phyloP scores from a whole-genome alignment of 441 rosid species.

The Flueggea neowawraea region DNA sequence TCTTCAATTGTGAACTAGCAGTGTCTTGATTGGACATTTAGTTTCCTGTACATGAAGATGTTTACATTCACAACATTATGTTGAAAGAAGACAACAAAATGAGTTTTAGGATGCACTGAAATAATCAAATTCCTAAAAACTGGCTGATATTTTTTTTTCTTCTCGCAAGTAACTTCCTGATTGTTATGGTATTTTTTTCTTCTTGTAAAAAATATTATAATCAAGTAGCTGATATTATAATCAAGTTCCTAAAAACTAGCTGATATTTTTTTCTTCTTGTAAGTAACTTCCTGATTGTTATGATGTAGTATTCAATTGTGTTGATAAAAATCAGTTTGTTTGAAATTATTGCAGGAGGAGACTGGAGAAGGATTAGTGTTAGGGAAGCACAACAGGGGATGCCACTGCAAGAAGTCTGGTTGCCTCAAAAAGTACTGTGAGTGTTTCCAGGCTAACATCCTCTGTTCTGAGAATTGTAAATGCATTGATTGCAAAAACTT shows the following conservation, averaged over 20 bases:
- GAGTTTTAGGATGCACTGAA: not conserved
- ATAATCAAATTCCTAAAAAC: not conserved
- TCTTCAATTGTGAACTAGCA: too few species aligned
- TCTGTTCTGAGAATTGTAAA: conserved; percentile 94
- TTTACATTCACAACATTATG: not conserved
- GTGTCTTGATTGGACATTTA: too few species aligned
- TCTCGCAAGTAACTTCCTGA: too few species aligned
- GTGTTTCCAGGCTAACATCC: conserved; percentile 87
- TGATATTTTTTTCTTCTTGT: too few species aligned
- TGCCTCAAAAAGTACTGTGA: conserved; percentile 98
- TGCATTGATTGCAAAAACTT: conserved; percentile 96
- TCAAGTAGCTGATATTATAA: too few species aligned
- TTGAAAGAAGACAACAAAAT: too few species aligned
- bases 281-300: too few species aligned
- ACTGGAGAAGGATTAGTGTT: conserved; percentile 43
- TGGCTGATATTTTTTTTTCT: too few species aligned
- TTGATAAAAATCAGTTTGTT: conserved; percentile 1
- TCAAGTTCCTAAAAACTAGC: too few species aligned
- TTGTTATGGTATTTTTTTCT: too few species aligned
- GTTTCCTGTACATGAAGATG: not conserved
- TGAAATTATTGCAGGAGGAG: conserved; percentile 57
- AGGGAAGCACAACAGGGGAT: conserved; percentile 93
- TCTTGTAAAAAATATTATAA: too few species aligned
- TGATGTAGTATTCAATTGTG: not conserved
- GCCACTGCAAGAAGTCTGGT: conserved; percentile 91